phyloP scores from a whole-genome alignment of 139 green algal species.

The Edaphochlamys debaryana region DNA sequence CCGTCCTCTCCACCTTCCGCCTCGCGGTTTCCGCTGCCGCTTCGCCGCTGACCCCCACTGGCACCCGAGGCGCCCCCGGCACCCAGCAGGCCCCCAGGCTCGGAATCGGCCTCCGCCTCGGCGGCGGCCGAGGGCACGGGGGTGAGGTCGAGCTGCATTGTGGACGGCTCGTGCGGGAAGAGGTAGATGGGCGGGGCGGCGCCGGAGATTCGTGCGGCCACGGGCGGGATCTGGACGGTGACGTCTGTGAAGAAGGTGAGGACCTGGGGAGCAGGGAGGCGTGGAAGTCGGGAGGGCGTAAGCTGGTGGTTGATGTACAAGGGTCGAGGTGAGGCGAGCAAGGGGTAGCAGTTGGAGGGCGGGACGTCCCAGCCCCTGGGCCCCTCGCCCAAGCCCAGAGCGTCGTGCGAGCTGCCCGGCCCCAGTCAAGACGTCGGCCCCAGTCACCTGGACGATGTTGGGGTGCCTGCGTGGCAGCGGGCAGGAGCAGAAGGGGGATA shows the following conservation, averaged over 20 bases:
- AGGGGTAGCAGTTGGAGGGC: no score
- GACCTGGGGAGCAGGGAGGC: not conserved
- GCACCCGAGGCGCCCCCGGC: no score
- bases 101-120: not conserved
- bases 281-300: no score
- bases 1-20: not conserved
- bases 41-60: not conserved
- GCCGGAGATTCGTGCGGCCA: not conserved
- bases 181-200: conserved; percentile 24
- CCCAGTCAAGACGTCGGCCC: no score
- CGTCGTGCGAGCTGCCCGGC: no score
- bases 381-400: not conserved
- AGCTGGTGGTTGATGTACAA: no score
- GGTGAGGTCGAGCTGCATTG: conserved; percentile 89
- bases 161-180: conserved; percentile 73
- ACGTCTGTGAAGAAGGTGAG: conserved; percentile 54
- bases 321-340: no score
- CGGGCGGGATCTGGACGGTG: conserved; percentile 17
- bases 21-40: not conserved
- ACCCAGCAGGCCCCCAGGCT: no score
- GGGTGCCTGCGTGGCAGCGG: conserved; percentile 20
- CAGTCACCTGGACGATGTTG: conserved; percentile 50
- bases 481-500: no score
- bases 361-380: no score
- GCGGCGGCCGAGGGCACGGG: not conserved